Evolutionary conservation across 768 basidiomycete genomes (phyloP).

Genomic region (Suillus decipiens): DNA sequence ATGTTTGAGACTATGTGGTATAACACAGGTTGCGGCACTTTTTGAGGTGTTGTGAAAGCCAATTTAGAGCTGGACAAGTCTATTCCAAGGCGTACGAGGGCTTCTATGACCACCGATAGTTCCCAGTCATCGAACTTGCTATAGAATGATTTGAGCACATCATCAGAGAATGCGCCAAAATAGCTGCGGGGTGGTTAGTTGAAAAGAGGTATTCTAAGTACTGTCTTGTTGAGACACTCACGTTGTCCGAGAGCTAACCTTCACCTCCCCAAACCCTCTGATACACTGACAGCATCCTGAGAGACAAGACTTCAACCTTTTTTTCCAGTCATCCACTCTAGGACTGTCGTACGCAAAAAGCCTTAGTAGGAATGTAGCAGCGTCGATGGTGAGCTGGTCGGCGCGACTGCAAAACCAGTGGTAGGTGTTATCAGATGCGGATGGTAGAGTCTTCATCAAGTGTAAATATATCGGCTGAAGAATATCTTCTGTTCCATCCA

Average conservation of each 20-base stretch:
- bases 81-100: constrained; percentile 39
- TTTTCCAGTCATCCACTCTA: constrained; percentile 65
- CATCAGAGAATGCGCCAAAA: constrained; percentile 63
- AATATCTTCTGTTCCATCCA: constrained; percentile 46
- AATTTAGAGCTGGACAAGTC: constrained; percentile 15
- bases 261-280: constrained; percentile 61
- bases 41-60: neutral
- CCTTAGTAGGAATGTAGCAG: constrained; percentile 81
- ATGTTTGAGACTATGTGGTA: constrained; percentile 69
- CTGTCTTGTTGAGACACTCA: constrained; percentile 46
- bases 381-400: constrained; percentile 53
- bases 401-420: constrained; percentile 87
- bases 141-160: constrained; percentile 59
- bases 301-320: constrained; percentile 54
- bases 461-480: constrained; percentile 53
- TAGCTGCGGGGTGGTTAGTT: constrained; percentile 50
- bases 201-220: constrained; percentile 12
- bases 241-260: constrained; percentile 67
- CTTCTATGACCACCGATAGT: constrained; percentile 48
- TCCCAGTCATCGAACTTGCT: constrained; percentile 69
- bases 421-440: constrained; percentile 37
- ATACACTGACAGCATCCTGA: constrained; percentile 71
- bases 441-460: constrained; percentile 49
- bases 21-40: constrained; percentile 48
- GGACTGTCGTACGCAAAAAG: constrained; percentile 74